Evolutionary conservation across 352 stramenopile genomes (phyloP).

Genomic region (Peronospora belbahrii): DNA sequence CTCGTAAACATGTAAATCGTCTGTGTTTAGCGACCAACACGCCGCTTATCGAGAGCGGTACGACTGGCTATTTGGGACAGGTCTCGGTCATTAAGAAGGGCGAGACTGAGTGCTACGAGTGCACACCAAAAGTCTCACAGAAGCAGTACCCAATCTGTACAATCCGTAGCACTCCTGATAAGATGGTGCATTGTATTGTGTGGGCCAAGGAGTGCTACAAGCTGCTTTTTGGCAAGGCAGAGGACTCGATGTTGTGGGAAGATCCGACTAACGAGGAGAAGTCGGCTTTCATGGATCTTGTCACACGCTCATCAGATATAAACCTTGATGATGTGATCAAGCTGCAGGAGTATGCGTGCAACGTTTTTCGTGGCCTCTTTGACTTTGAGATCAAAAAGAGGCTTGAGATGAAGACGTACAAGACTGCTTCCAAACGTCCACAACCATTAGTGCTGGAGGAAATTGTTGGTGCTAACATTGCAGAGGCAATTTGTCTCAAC

Average conservation of each 20-base stretch:
- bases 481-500: slow-evolving; percentile 31
- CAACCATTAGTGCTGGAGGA: slow-evolving; percentile 62
- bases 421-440: slow-evolving; percentile 89
- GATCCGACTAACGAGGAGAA: slow-evolving; percentile 70
- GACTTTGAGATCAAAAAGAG: slow-evolving; percentile 94
- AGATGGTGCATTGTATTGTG: slow-evolving; percentile 99
- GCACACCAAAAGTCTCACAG: slow-evolving; percentile 89
- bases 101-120: slow-evolving; percentile 99
- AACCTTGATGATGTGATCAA: slow-evolving; percentile 31
- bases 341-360: slow-evolving; percentile 56
- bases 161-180: slow-evolving; percentile 97
- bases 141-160: slow-evolving; percentile 99
- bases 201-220: slow-evolving; percentile 94
- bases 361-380: slow-evolving; percentile 89
- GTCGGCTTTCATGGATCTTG: slow-evolving; percentile 78
- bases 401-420: slow-evolving; percentile 94
- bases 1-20: slow-evolving; percentile 97
- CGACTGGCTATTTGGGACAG: slow-evolving; percentile 97
- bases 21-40: slow-evolving; percentile 90
- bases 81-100: slow-evolving; percentile 96
- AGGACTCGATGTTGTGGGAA: slow-evolving; percentile 95
- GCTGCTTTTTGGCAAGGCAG: slow-evolving; percentile 74
- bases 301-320: slow-evolving; percentile 41
- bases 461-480: slow-evolving; percentile 36
- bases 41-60: slow-evolving; percentile 95